Evolutionary conservation across 371 early-diverging fungal species (phyloP), one percentile per base, ranked within the genome.

Genomic region (Nosema granulosis): DNA sequence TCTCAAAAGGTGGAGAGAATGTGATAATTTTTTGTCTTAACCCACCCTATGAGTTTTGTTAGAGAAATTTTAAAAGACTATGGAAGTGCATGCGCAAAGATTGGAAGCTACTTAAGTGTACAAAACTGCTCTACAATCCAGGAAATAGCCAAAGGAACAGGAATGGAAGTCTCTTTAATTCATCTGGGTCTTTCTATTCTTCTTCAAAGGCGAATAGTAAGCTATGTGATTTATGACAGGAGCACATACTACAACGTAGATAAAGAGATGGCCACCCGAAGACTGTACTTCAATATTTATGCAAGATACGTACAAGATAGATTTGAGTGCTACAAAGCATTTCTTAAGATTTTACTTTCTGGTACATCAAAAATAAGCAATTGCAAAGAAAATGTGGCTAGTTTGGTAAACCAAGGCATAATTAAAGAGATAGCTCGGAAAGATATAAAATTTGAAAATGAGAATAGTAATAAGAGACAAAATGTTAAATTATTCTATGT

Each of bases 171-270:
- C 3, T 35, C 57, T 24, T 26, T 71, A 1, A 37, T 51, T 3
- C 16, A 75, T 52, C 63, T 35, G 20, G 80, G 80, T 24, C 32
- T 79, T 20, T 43, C 80, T 0, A 11, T 79, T 34, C 49, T 79
- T 20, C 58, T 79, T 31, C 80, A 79, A 38, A 49, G 75, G 28
- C 61, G 75, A 24, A 63, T 79, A 67, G 75, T 79, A 52, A 74
- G 28, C 6, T 79, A 57, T 63, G 74, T 77, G 37, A 61, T 56
- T 51, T 74, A 62, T 57, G 71, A 75, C 20, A 67, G 58, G 52
- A 61, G 52, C 20, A 22, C 54, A 34, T 32, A 59, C 13, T 79
- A 79, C 51, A 26, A 22, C 3, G 18, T 77, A 4, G 59, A 32
- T 26, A 43, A 29, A 56, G n/a, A 38, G 0, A 69, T 51, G 38